Evolutionary conservation across 2,329 filamentous ascomycete species (phyloP).

Genomic region (Penicillium sp.): DNA sequence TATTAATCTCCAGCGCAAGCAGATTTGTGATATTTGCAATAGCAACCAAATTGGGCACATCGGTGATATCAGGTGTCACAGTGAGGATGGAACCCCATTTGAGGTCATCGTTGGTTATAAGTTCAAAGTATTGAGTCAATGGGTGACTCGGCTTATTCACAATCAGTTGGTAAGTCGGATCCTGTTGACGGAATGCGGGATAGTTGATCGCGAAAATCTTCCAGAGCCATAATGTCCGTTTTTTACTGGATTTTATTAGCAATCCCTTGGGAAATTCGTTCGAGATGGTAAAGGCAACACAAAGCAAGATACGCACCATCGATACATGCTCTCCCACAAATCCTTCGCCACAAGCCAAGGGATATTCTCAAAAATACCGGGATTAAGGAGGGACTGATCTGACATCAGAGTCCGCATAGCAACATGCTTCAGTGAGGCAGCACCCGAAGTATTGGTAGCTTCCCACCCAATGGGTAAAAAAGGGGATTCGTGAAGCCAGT

Average conservation of each 20-base stretch:
- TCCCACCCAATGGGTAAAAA: conserved; percentile 29
- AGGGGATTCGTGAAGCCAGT: conserved; percentile 39
- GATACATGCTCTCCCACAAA: conserved; percentile 36
- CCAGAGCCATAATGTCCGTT: conserved; percentile 41
- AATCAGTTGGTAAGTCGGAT: conserved; percentile 29
- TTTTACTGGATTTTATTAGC: conserved; percentile 22
- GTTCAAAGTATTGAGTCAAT: conserved; percentile 32
- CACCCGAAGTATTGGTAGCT: conserved; percentile 19
- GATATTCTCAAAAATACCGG: conserved; percentile 33
- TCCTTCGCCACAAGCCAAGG: conserved; percentile 39
- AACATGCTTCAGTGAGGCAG: conserved; percentile 32
- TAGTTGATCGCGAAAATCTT: conserved; percentile 39
- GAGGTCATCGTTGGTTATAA: conserved; percentile 29
- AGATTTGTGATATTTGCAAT: conserved; percentile 38
- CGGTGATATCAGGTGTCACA: conserved; percentile 29
- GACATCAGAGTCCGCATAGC: conserved; percentile 30
- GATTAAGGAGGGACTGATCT: conserved; percentile 35
- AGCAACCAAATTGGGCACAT: conserved; percentile 34
- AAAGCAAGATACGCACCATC: conserved; percentile 27
- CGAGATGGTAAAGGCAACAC: too few relatives aligned
- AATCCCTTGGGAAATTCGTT: too few relatives aligned
- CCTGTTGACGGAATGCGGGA: conserved; percentile 30
- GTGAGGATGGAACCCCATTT: conserved; percentile 36
- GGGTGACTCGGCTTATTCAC: conserved; percentile 27
- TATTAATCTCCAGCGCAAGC: conserved; percentile 35